phyloP scores from a whole-genome alignment of 805 yeast species.

The Candida rishiriensis region DNA sequence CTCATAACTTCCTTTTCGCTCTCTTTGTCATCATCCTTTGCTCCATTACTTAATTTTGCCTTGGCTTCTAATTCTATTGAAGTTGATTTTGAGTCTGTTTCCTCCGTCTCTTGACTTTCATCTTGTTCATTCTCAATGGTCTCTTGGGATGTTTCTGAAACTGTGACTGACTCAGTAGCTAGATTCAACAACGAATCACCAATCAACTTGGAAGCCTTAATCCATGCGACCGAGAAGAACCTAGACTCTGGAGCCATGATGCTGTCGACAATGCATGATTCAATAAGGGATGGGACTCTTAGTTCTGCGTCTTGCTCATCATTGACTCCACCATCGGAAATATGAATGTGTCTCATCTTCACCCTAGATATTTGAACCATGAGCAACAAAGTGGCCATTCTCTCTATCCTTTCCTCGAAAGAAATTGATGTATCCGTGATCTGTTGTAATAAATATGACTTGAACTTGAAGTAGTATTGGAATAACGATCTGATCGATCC shows the following conservation, averaged over 20 bases:
- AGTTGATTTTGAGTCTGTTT: no score
- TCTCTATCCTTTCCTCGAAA: conserved; percentile 53
- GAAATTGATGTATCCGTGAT: conserved; percentile 58
- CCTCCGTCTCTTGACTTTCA: no score
- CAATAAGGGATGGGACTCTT: conserved; percentile 78
- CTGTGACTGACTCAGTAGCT: not conserved
- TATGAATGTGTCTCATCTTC: conserved; percentile 51
- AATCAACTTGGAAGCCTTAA: conserved; percentile 41
- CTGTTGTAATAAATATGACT: conserved; percentile 58
- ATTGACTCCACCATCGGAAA: conserved; percentile 3
- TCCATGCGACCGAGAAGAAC: conserved; percentile 65
- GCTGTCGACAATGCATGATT: conserved; percentile 69
- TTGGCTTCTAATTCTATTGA: no score
- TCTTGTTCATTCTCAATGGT: not conserved
- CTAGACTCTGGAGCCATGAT: conserved; percentile 80
- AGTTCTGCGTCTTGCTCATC: conserved; percentile 20
- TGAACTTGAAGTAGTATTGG: conserved; percentile 62
- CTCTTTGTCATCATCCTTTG: no score
- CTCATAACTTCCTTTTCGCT: no score
- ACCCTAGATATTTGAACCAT: conserved; percentile 61
- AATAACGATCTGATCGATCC: conserved; percentile 61
- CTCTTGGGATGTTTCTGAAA: not conserved
- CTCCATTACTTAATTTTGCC: no score
- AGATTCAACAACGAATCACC: not conserved
- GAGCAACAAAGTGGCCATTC: conserved; percentile 65